phyloP scores from a whole-genome alignment of 1,284 basidiomycete species.

The Blastosporella zonata region DNA sequence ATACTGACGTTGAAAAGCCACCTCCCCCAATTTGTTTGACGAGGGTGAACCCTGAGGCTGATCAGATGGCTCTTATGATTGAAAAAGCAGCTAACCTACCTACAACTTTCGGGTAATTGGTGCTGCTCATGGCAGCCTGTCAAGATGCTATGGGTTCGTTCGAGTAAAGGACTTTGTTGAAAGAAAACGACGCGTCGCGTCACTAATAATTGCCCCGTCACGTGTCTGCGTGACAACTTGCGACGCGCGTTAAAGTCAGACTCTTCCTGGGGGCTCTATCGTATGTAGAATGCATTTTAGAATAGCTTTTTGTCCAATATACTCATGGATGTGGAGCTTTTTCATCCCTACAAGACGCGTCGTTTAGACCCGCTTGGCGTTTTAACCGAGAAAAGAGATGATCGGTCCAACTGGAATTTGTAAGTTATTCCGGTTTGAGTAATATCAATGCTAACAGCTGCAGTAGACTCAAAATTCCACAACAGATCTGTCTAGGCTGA shows the following conservation, averaged over 20 bases:
- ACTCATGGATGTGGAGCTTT: no score
- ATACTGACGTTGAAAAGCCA: constrained; percentile 74
- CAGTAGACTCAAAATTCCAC: no score
- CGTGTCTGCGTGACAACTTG: constrained; percentile 1
- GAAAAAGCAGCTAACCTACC: constrained; percentile 1
- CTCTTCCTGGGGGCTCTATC: no score
- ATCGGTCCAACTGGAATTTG: no score
- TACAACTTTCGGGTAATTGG: constrained; percentile 18
- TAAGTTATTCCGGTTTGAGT: no score
- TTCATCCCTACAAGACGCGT: no score
- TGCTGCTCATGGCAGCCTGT: constrained; percentile 7
- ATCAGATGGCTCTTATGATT: neutral
- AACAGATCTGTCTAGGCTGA: no score
- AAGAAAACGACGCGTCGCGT: constrained; percentile 9
- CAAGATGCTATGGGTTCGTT: neutral
- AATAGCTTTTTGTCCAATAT: no score
- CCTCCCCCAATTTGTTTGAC: constrained; percentile 80
- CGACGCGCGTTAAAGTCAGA: neutral
- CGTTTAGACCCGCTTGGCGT: no score
- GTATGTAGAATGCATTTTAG: no score
- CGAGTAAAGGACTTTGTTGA: neutral
- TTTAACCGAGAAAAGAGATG: neutral
- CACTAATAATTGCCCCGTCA: constrained; percentile 3
- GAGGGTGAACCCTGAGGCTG: constrained; percentile 60
- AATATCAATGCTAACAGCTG: no score